phyloP scores from a whole-genome alignment of 768 basidiomycete species.

The Leccinum boreale region DNA sequence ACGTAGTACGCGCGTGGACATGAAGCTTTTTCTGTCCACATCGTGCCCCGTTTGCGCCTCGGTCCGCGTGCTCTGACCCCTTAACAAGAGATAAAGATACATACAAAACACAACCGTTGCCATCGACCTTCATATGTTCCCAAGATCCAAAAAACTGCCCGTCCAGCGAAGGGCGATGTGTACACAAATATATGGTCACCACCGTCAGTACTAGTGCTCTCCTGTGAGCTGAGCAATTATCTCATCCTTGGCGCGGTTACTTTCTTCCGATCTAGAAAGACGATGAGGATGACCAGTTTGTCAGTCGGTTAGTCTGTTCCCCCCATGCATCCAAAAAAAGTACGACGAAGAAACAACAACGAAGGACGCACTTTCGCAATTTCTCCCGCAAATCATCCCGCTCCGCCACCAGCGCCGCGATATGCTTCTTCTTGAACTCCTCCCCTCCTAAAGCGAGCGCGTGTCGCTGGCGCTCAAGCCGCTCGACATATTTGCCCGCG shows the following conservation, averaged over 20 bases:
- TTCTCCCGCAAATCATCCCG: neutral
- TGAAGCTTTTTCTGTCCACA: neutral
- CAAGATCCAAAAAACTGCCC: neutral
- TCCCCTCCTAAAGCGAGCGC: constrained; percentile 37
- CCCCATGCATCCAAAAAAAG: neutral
- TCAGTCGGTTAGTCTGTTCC: neutral
- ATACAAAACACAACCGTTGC: neutral
- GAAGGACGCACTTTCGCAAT: neutral
- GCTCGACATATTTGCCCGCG: constrained; percentile 30
- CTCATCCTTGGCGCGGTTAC: neutral
- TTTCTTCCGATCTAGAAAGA: constrained; percentile 2
- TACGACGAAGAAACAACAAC: neutral
- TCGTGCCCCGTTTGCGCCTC: neutral
- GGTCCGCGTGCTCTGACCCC: neutral
- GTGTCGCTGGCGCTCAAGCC: constrained; percentile 37
- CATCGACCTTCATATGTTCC: neutral
- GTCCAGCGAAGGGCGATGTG: neutral
- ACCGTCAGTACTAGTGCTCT: neutral
- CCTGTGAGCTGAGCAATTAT: neutral
- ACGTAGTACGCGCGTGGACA: neutral
- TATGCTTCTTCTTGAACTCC: constrained; percentile 27
- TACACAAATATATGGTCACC: neutral
- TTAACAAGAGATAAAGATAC: neutral
- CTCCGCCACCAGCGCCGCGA: constrained; percentile 12
- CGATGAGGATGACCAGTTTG: neutral